Conservation (phyloP, 495 filamentous ascomycete genomes). For the Talaromyces ruber region DNA sequence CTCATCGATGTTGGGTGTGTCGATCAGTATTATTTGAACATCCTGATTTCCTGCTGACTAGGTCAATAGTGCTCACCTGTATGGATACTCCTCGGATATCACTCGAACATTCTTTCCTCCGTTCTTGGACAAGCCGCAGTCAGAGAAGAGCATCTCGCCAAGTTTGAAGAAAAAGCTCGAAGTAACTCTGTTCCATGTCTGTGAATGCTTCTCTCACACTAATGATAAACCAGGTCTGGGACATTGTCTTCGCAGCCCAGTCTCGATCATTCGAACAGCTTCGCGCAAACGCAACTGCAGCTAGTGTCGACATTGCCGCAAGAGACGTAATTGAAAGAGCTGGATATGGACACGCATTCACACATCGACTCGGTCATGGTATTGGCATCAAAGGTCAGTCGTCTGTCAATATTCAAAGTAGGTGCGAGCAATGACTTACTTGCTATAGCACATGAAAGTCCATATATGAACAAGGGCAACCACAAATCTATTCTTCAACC, state of each 20-base stretch:
- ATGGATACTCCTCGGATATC: conserved; percentile 50
- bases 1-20: conserved; percentile 46
- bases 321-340: conserved; percentile 39
- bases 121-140: conserved; percentile 17
- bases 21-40: background rate
- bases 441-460: conserved; percentile 39
- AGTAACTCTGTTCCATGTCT: background rate
- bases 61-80: conserved; percentile 36
- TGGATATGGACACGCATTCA: conserved; percentile 42
- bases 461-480: conserved; percentile 49
- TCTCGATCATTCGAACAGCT: conserved; percentile 33
- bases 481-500: conserved; percentile 22
- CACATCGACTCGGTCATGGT: conserved; percentile 49
- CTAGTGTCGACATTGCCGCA: conserved; percentile 45
- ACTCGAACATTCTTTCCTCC: conserved; percentile 45
- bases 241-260: conserved; percentile 43
- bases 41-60: conserved; percentile 7
- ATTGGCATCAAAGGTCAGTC: conserved; percentile 44
- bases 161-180: conserved; percentile 33
- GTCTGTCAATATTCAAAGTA: background rate
- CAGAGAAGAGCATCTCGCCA: conserved; percentile 5
- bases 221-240: conserved; percentile 28
- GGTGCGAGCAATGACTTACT: background rate
- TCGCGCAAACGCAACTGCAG: conserved; percentile 34
- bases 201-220: background rate